Base-by-base conservation (phyloP, 257 asterid species). In the Forsythia suspensa region DNA sequence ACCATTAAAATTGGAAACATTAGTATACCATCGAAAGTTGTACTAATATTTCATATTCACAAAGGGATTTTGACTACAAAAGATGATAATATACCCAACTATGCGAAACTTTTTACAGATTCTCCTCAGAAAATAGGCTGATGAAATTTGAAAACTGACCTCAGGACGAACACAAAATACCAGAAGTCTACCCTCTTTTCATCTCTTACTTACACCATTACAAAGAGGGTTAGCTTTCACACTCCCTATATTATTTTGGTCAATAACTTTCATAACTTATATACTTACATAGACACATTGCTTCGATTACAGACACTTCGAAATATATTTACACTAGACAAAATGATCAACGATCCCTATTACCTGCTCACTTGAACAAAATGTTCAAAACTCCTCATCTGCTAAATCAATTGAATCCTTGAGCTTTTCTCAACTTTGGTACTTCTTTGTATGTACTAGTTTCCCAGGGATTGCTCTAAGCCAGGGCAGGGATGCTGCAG, bases 401-500 rank as follows among this genome's bases (percentile, higher is more conserved):
- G 70, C 70, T 63, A 63, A 63, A 63, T 63, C 38, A 61, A 61
- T 61, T 61, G 38, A 21, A 61, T 61, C 38, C 69, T 61, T n/a
- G 29, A 6, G 29, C 29, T 15, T 55, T 55, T 18, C 65, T 16
- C 29, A 55, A 55, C 65, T 55, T 55, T n/a, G n/a, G 6, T 21
- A 20, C 13, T 21, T 8, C 15, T 76, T 12, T 69, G 71, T 68
- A 76, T 82, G 61, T 76, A 75, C 86, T 21, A 21, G 66, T 57
- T 57, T 57, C 24, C 29, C 10, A 20, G 77, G 67, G 75, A 65
- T 66, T 48, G 11, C 5, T 79, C 80, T 81, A 96, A 40, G 99
- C 99, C 89, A 92, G 76, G 82, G 99, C 82, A 8, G 97, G 97
- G 97, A 96, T 93, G 94, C 97, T 91, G 90, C 99, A 88, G 78